Conservation (phyloP, 257 asterid species). For the Osmanthus fragrans region DNA sequence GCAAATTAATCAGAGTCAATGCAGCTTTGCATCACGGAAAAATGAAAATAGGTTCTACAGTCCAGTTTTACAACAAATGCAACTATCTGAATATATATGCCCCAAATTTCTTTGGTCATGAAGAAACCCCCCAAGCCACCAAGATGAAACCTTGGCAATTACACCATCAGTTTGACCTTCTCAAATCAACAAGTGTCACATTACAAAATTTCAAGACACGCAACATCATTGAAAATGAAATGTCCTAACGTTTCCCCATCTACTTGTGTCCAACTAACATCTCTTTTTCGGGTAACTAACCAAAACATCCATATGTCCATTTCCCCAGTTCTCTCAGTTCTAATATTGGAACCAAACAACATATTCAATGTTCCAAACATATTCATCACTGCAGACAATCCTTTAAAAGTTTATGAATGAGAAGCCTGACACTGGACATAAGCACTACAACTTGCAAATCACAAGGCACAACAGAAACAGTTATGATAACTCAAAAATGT, state of each 20-base stretch:
- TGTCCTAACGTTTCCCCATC: background rate
- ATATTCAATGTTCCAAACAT: background rate
- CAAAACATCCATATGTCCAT: background rate
- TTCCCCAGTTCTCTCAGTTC: background rate
- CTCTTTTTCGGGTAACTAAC: background rate
- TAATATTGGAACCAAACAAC: background rate
- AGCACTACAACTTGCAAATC: background rate
- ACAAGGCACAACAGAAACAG: background rate
- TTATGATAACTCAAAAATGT: background rate
- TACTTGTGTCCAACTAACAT: background rate
- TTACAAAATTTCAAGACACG: background rate
- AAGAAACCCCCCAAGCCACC: background rate
- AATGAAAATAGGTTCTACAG: background rate
- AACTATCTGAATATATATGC: background rate
- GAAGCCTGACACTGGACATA: background rate
- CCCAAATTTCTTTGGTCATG: background rate
- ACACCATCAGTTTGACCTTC: background rate
- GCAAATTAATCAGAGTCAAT: background rate
- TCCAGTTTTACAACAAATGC: background rate
- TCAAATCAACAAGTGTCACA: background rate
- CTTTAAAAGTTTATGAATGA: background rate
- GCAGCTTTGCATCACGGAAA: background rate
- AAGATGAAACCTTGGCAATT: background rate
- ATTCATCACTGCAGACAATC: background rate
- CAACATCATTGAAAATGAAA: background rate